phyloP scores from a whole-genome alignment of 1,139 yeast species.

The Blastobotrys aristatus region DNA sequence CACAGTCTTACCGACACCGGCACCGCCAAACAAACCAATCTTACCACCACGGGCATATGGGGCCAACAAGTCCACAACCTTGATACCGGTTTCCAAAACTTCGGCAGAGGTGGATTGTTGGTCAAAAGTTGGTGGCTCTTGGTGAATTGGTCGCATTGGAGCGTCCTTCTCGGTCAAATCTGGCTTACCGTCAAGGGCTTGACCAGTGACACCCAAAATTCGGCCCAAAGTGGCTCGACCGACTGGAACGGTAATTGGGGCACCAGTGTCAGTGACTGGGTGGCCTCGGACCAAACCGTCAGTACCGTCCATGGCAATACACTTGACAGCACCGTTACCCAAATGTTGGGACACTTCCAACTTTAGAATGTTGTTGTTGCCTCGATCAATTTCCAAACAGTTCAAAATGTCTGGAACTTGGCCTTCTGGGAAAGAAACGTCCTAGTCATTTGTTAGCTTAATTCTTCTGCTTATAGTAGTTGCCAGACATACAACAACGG shows the following conservation, averaged over 20 bases:
- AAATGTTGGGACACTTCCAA: slow-evolving; percentile 99
- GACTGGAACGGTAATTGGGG: slow-evolving; percentile 98
- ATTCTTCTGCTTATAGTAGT: background rate
- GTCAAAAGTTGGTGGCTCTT: slow-evolving; percentile 93
- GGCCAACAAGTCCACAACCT: slow-evolving; percentile 98
- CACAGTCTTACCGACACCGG: slow-evolving; percentile 99
- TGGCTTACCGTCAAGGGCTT: slow-evolving; percentile 98
- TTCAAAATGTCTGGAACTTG: slow-evolving; percentile 95
- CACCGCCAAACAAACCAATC: slow-evolving; percentile 99
- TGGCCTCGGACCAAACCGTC: slow-evolving; percentile 99
- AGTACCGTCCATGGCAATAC: slow-evolving; percentile 99
- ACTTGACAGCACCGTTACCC: slow-evolving; percentile 99
- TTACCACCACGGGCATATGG: slow-evolving; percentile 99
- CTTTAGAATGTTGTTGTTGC: slow-evolving; percentile 65
- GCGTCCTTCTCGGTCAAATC: slow-evolving; percentile 71
- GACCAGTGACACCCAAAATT: slow-evolving; percentile 98
- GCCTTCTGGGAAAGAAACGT: slow-evolving; percentile 97
- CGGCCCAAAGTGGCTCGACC: slow-evolving; percentile 99
- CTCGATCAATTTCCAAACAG: slow-evolving; percentile 80
- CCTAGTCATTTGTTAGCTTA: slow-evolving; percentile 32
- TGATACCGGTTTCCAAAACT: slow-evolving; percentile 98
- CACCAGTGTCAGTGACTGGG: slow-evolving; percentile 86
- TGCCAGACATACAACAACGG: slow-evolving; percentile 79
- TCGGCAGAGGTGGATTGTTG: slow-evolving; percentile 96
- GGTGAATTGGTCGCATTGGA: slow-evolving; percentile 95